A percentile compares a stretch with the other conserved stretches of the same genome.
Conservation (phyloP, 352 stramenopile genomes). For the Globisporangium solare region DNA sequence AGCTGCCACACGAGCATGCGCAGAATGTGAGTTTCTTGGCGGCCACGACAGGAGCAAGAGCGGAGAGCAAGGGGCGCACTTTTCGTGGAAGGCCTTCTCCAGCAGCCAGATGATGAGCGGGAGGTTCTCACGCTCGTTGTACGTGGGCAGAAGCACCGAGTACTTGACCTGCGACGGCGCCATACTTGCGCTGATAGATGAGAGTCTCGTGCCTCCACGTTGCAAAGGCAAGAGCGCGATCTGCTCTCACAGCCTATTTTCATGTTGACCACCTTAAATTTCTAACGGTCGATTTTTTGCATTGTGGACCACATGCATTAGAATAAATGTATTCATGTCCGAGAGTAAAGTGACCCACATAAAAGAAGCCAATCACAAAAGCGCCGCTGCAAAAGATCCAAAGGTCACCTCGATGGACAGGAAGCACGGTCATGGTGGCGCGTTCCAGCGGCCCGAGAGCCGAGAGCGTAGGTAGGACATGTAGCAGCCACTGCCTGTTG, state of each 20-base stretch:
- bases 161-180: constrained; percentile 58
- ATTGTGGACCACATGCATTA: background rate
- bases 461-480: constrained; percentile 7
- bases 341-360: no score
- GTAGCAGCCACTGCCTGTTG: background rate
- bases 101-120: constrained; percentile 97
- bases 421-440: background rate
- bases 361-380: background rate
- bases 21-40: no score
- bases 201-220: background rate
- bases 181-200: constrained; percentile 1
- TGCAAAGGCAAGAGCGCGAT: background rate
- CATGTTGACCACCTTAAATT: constrained; percentile 1
- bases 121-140: constrained; percentile 98
- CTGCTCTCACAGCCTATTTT: background rate
- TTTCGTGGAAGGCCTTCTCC: constrained; percentile 90
- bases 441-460: constrained; percentile 4
- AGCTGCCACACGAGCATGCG: constrained; percentile 26
- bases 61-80: constrained; percentile 40
- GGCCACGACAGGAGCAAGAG: background rate
- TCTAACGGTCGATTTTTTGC: no score
- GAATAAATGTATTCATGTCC: no score
- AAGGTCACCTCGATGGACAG: constrained; percentile 5
- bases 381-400: background rate
- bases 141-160: constrained; percentile 96